A percentile compares a stretch with the other conserved stretches of the same genome.
Conservation (phyloP, 176 grass and related monocot species). For the Thinopyrum elongatum region DNA sequence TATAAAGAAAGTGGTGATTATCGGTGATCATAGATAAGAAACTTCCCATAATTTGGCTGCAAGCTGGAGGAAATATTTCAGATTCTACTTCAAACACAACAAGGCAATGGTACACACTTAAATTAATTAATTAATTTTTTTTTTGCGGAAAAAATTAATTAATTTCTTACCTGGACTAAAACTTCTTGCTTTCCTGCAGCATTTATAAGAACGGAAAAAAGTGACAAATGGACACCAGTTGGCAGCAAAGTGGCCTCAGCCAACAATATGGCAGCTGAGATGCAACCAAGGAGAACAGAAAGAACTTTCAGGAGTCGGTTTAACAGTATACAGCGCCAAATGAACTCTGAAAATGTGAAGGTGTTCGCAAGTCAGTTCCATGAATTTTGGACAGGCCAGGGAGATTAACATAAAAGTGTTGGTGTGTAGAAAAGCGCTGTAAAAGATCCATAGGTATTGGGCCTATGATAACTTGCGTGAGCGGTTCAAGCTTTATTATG, state of each 20-base stretch:
- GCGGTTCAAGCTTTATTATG: not conserved
- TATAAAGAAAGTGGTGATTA: not conserved
- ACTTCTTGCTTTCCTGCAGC: constrained; percentile 87
- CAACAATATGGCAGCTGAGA: constrained; percentile 94
- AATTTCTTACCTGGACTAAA: constrained; percentile 81
- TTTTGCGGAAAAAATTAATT: too few species aligned
- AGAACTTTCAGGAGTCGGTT: constrained; percentile 81
- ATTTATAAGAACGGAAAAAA: constrained; percentile 95
- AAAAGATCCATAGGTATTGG: not conserved
- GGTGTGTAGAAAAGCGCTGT: not conserved
- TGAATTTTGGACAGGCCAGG: not conserved
- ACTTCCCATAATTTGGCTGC: not conserved
- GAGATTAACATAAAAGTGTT: not conserved
- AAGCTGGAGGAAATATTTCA: not conserved
- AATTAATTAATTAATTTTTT: too few species aligned
- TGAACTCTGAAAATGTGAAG: constrained; percentile 72
- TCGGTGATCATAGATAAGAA: not conserved
- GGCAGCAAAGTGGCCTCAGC: constrained; percentile 96
- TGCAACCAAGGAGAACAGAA: constrained; percentile 71
- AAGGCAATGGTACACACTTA: not conserved
- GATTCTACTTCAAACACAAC: not conserved
- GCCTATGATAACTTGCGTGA: not conserved
- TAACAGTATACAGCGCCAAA: constrained; percentile 90
- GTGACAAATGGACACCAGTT: constrained; percentile 87
- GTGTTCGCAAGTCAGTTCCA: not conserved